Evolutionary conservation across 1,139 yeast genomes (phyloP).

Genomic region (Geotrichum reessii): DNA sequence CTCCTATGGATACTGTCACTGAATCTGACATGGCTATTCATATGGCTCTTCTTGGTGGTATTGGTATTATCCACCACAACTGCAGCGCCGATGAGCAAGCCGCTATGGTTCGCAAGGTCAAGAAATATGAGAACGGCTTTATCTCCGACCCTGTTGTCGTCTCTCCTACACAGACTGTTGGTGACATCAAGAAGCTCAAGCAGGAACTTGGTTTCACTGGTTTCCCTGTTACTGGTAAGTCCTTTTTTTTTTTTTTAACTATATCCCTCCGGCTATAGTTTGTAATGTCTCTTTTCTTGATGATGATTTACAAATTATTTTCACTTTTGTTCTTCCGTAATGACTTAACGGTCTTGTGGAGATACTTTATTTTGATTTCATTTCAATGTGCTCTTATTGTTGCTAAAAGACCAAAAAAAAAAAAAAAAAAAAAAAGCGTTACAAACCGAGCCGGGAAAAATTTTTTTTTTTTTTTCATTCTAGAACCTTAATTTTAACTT

Average conservation of each 20-base stretch:
- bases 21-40: slow-evolving; percentile 96
- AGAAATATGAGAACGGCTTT: slow-evolving; percentile 95
- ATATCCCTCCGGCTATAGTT: not conserved
- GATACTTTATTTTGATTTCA: slow-evolving; percentile 40
- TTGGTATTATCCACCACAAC: slow-evolving; percentile 97
- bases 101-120: slow-evolving; percentile 93
- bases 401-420: not conserved
- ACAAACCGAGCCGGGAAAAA: not conserved
- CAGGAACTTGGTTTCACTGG: slow-evolving; percentile 83
- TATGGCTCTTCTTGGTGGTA: slow-evolving; percentile 98
- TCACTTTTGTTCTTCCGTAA: slow-evolving; percentile 99
- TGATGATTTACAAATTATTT: slow-evolving; percentile 37
- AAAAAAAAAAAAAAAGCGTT: too few relatives aligned
- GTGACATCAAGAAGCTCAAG: slow-evolving; percentile 71
- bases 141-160: slow-evolving; percentile 91
- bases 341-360: slow-evolving; percentile 99
- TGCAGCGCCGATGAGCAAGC: slow-evolving; percentile 97
- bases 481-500: slow-evolving; percentile 10
- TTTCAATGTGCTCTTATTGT: not conserved
- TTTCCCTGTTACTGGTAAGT: slow-evolving; percentile 99
- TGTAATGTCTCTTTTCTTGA: slow-evolving; percentile 10
- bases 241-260: slow-evolving; percentile 15
- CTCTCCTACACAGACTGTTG: slow-evolving; percentile 68
- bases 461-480: slow-evolving; percentile 4
- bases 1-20: slow-evolving; percentile 99